Evolutionary conservation across 2,329 filamentous ascomycete species (phyloP).

Genomic region (Aspergillus sclerotialis): DNA sequence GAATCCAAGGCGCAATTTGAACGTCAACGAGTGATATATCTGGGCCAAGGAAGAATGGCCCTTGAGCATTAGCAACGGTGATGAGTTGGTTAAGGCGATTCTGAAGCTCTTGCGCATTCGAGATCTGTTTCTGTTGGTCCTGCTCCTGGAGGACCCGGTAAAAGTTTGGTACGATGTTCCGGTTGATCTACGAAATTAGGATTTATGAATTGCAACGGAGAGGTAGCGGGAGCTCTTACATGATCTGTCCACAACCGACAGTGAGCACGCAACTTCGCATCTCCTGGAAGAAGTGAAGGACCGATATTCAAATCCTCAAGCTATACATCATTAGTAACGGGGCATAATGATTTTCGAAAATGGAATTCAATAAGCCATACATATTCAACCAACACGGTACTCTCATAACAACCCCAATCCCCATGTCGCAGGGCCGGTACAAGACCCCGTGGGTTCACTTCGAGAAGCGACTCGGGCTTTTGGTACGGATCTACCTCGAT

Average conservation of each 20-base stretch:
- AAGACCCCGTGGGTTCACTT: constrained; percentile 67
- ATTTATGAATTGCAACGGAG: not conserved
- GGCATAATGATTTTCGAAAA: not conserved
- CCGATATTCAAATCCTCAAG: constrained; percentile 65
- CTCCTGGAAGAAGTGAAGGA: constrained; percentile 56
- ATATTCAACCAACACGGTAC: constrained; percentile 78
- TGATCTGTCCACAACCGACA: constrained; percentile 77
- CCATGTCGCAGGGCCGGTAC: constrained; percentile 72
- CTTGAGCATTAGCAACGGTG: constrained; percentile 49
- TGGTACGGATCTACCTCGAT: constrained; percentile 77
- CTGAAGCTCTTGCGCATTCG: constrained; percentile 56
- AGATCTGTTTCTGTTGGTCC: constrained; percentile 51
- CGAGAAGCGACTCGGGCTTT: constrained; percentile 62
- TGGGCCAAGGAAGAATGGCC: constrained; percentile 62
- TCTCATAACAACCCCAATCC: constrained; percentile 77
- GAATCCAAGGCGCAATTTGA: constrained; percentile 67
- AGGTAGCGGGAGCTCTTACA: constrained; percentile 40
- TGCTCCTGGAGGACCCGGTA: constrained; percentile 65
- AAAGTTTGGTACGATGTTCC: constrained; percentile 68
- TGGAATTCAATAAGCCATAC: constrained; percentile 38
- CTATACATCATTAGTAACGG: constrained; percentile 28
- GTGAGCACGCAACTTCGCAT: constrained; percentile 63
- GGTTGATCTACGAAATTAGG: constrained; percentile 55
- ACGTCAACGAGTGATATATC: constrained; percentile 62
- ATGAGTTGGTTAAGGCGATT: constrained; percentile 58